Evolutionary conservation across 169 alveolate genomes (phyloP).

Genomic region (Babesia ovata): DNA sequence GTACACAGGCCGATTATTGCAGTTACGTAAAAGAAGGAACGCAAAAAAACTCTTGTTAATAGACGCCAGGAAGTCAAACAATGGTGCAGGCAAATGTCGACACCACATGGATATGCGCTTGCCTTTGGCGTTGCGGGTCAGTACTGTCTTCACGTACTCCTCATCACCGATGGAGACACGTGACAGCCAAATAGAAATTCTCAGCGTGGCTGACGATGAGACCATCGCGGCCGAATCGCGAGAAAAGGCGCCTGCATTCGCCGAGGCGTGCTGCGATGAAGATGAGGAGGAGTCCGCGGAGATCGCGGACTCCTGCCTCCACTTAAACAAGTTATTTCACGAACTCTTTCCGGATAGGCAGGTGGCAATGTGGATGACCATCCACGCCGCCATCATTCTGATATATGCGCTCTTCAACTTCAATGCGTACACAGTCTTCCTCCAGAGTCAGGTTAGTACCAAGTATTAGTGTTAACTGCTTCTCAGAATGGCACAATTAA

Average conservation of each 20-base stretch:
- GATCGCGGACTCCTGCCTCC: not conserved
- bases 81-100: too few relatives aligned
- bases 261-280: not conserved
- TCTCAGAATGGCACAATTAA: not conserved
- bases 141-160: too few relatives aligned
- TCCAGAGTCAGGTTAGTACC: not conserved
- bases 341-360: constrained; percentile 59
- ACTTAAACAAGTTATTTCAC: constrained; percentile 1
- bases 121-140: too few relatives aligned
- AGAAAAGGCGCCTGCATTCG: not conserved
- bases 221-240: not conserved
- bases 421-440: not conserved
- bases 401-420: constrained; percentile 48
- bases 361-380: constrained; percentile 45
- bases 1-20: too few relatives aligned
- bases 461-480: not conserved
- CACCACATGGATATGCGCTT: too few relatives aligned
- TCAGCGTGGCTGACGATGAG: not conserved
- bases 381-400: constrained; percentile 38
- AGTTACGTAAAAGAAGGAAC: too few relatives aligned
- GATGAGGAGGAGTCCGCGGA: constrained; percentile 46
- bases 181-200: not conserved
- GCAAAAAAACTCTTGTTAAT: too few relatives aligned
- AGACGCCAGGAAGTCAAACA: too few relatives aligned
- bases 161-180: not conserved